Evolutionary conservation across 257 asterid genomes (phyloP).

Genomic region (Primulina huaijiensis): DNA sequence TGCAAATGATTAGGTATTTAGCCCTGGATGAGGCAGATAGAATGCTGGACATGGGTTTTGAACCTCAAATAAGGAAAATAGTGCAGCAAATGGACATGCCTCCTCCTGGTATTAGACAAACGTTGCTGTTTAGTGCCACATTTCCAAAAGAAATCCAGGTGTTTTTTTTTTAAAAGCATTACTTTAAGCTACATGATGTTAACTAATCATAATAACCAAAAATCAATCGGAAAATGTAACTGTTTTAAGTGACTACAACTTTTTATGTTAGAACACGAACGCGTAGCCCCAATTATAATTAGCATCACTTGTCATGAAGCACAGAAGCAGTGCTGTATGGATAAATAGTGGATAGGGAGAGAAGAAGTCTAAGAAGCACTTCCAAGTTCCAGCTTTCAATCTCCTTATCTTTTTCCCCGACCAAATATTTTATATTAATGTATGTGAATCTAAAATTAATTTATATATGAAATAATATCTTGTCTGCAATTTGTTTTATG

Average conservation of each 20-base stretch:
- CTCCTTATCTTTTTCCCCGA: not conserved
- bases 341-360: too few species aligned
- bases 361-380: not conserved
- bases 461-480: not conserved
- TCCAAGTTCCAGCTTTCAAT: not conserved
- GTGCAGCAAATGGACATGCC: conserved; percentile 99
- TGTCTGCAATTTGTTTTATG: not conserved
- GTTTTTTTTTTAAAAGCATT: conserved; percentile 23
- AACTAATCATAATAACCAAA: conserved; percentile 2
- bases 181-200: not conserved
- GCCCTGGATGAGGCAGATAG: conserved; percentile 98
- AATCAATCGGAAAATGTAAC: not conserved
- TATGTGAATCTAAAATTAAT: not conserved
- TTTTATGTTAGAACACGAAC: conserved; percentile 11
- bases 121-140: conserved; percentile 95
- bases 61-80: conserved; percentile 95
- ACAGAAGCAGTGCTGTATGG: not conserved
- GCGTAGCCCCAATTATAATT: not conserved
- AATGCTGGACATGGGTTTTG: conserved; percentile 98
- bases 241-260: not conserved
- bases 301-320: not conserved
- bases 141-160: conserved; percentile 99
- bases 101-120: conserved; percentile 80
- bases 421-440: too few species aligned
- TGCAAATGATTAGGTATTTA: conserved; percentile 75